phyloP scores from a whole-genome alignment of 2,329 filamentous ascomycete genomes.

The Cercospora brassicicola region DNA sequence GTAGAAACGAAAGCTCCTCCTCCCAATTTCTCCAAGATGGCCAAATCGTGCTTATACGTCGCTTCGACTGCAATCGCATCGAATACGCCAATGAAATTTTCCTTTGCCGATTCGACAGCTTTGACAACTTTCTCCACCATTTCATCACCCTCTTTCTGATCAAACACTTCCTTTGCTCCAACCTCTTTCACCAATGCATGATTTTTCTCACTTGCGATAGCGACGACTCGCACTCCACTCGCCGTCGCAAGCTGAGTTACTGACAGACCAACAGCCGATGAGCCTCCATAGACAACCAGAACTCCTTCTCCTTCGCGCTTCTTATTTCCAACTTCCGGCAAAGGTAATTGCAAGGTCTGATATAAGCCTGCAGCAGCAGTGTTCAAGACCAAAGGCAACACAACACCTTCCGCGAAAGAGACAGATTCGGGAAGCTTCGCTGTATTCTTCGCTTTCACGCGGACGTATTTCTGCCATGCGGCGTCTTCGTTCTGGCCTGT shows the following conservation, averaged over 20 bases:
- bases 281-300: neutral
- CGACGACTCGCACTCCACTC: conserved; percentile 22
- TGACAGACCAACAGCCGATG: neutral
- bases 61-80: conserved; percentile 14
- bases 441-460: conserved; percentile 33
- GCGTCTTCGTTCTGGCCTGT: conserved; percentile 15
- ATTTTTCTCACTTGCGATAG: conserved; percentile 35
- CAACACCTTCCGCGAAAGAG: conserved; percentile 40
- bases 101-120: conserved; percentile 4
- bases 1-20: conserved; percentile 7
- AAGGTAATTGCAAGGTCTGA: neutral
- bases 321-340: neutral
- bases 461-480: conserved; percentile 36
- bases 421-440: conserved; percentile 41
- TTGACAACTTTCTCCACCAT: conserved; percentile 40
- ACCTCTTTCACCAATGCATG: conserved; percentile 28
- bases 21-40: conserved; percentile 10
- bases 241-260: neutral
- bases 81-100: conserved; percentile 1
- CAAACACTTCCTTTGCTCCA: conserved; percentile 34
- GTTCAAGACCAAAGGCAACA: conserved; percentile 31
- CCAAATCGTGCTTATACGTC: conserved; percentile 4
- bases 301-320: neutral
- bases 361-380: conserved; percentile 11
- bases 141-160: conserved; percentile 34